Base-by-base conservation (phyloP, 2,329 filamentous ascomycete species). In the Rachicladosporium sp. region DNA sequence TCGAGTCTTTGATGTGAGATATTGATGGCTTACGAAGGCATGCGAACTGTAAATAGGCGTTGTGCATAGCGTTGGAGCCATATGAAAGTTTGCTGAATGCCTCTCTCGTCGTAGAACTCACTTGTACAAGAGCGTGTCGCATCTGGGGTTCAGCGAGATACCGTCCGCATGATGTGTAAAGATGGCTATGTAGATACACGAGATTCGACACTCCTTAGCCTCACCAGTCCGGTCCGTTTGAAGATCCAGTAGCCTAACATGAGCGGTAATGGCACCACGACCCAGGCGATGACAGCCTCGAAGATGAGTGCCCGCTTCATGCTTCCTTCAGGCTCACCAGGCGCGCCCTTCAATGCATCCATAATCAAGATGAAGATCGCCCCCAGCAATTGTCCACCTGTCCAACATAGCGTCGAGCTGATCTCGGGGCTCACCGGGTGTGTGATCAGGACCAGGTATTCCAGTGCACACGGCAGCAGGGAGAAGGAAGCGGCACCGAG, bases 341-440 rank as follows among this genome's bases (percentile, higher is more conserved):
- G 51, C 7, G 48, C 53, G 4, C 57, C 74, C 47, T 76, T 74
- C 45, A 96, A 67, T 11, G 80, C 83, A 57, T 87, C 80, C 64
- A 84, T 82, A 42, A 89, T 63, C 23, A 98, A 65, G 52, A 95
- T 82, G 55, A 95, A 94, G 21, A 88, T 63, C 2, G 77, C 88
- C 9, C 91, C 91, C 1, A 93, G 63, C 6, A 95, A 62, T 65
- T 96, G 89, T 0, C 91, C 89, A 4, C 81, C 81, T 1, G 76
- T 74, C 91, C 91, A 96, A 53, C 81, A 83, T 13, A 93, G 68
- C 21, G 83, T 86, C 45, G 77, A 83, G 1, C 83, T 84, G 33
- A 95, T 74, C 62, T 93, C 89, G 0, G 91, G 88, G 31, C 78
- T 80, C 19, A 93, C 76, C 0, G 91, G 91, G 54, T 91, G 84